Percentiles rank a stretch among this genome's conserved stretches.
phyloP scores from a whole-genome alignment of 805 yeast genomes.

The Phaffomyces thermotolerans region DNA sequence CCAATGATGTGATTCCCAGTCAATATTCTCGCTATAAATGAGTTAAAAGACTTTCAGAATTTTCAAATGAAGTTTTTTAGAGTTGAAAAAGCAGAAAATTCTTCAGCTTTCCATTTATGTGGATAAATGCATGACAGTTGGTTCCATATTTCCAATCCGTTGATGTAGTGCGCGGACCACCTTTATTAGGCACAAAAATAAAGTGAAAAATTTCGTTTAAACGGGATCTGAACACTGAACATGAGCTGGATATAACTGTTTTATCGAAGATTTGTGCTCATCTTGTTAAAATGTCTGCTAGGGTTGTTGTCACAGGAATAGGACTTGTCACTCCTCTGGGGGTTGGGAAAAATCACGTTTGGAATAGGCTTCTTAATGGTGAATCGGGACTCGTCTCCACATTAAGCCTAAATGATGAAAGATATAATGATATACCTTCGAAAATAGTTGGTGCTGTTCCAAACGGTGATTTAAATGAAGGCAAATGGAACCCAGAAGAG shows the following conservation, averaged over 20 bases:
- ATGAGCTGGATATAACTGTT: no score
- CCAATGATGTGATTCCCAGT: no score
- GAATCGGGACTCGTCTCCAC: slow-evolving; percentile 58
- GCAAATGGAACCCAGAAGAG: slow-evolving; percentile 45
- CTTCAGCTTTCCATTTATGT: no score
- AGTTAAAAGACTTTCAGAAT: no score
- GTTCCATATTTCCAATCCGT: background rate
- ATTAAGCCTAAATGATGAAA: slow-evolving; percentile 20
- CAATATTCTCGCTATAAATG: no score
- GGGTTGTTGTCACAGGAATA: slow-evolving; percentile 90
- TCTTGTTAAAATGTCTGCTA: background rate
- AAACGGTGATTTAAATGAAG: slow-evolving; percentile 32
- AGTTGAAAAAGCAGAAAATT: no score
- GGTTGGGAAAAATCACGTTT: slow-evolving; percentile 46
- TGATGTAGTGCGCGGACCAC: slow-evolving; percentile 2
- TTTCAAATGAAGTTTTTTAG: no score
- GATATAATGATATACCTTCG: slow-evolving; percentile 49
- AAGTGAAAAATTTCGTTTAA: no score
- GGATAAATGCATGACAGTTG: no score
- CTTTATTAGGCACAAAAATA: no score
- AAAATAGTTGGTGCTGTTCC: slow-evolving; percentile 76
- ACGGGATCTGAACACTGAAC: no score
- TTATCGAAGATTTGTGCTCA: no score
- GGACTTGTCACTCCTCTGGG: slow-evolving; percentile 88
- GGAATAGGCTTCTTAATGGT: slow-evolving; percentile 46